phyloP scores from a whole-genome alignment of 108 stramenopile species.

The Cylindrotheca fusiformis region DNA sequence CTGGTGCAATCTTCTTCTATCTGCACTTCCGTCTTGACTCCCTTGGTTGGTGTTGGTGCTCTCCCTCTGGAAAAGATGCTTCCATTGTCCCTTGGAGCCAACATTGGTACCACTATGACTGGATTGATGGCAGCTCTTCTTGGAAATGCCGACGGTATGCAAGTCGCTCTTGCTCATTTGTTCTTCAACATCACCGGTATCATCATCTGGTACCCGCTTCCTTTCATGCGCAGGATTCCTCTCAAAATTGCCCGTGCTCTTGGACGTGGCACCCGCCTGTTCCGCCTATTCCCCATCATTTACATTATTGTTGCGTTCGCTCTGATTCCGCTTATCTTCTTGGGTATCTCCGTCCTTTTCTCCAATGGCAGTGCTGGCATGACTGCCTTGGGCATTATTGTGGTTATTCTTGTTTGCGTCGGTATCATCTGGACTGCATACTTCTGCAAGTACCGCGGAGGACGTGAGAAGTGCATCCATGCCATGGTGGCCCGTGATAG shows the following conservation, averaged over 20 bases:
- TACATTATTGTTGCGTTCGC: conserved; percentile 74
- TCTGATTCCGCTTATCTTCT: conserved; percentile 53
- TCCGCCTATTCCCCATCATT: conserved; percentile 56
- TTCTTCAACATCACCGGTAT: conserved; percentile 87
- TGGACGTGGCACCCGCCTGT: conserved; percentile 59
- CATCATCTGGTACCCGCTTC: conserved; percentile 79
- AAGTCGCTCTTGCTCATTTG: conserved; percentile 77
- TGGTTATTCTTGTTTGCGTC: too few relatives aligned
- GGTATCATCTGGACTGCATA: conserved; percentile 32
- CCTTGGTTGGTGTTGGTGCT: conserved; percentile 76
- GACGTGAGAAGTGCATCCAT: too few relatives aligned
- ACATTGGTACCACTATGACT: conserved; percentile 86
- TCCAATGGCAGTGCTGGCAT: conserved; percentile 46
- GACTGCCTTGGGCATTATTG: too few relatives aligned
- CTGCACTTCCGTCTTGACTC: conserved; percentile 81
- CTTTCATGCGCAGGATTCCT: conserved; percentile 71
- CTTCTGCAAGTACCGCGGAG: conserved; percentile 49
- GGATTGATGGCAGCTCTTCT: conserved; percentile 58
- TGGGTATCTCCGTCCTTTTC: conserved; percentile 63
- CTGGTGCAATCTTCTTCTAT: conserved; percentile 84
- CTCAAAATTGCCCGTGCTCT: conserved; percentile 55
- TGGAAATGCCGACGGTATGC: conserved; percentile 48
- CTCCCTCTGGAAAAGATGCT: conserved; percentile 76
- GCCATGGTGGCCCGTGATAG: too few relatives aligned
- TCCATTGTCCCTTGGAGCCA: conserved; percentile 86